Conservation (phyloP, 2,329 filamentous ascomycete species). For the Alternaria brassicicola region DNA sequence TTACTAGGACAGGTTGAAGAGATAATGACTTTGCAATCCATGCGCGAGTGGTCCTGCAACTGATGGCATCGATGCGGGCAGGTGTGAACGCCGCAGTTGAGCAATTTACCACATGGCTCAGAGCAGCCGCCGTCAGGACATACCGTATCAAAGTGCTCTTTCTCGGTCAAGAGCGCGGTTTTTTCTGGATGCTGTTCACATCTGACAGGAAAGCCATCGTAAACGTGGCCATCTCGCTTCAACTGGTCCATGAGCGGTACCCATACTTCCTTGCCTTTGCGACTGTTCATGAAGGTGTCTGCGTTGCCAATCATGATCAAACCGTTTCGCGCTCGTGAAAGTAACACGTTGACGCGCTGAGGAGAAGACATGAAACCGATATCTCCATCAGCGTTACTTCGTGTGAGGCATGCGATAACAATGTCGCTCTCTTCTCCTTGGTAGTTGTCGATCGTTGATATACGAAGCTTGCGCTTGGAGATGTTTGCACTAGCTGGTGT, state of each 20-base stretch:
- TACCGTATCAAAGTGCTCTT: constrained; percentile 64
- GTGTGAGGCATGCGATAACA: constrained; percentile 69
- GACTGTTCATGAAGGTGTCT: constrained; percentile 66
- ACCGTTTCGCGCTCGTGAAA: constrained; percentile 69
- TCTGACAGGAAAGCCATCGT: constrained; percentile 48
- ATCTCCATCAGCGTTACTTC: constrained; percentile 67
- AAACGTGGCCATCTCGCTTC: constrained; percentile 55
- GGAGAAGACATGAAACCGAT: constrained; percentile 73
- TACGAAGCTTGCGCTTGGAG: constrained; percentile 59
- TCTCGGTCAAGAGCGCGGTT: constrained; percentile 54
- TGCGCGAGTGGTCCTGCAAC: constrained; percentile 63
- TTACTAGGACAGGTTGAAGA: constrained; percentile 57
- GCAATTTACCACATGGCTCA: constrained; percentile 59
- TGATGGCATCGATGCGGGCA: constrained; percentile 69
- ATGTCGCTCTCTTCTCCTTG: constrained; percentile 80
- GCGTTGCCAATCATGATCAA: constrained; percentile 75
- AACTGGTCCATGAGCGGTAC: constrained; percentile 62
- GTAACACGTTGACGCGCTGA: constrained; percentile 71
- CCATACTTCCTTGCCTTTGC: constrained; percentile 66
- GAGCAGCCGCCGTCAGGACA: constrained; percentile 75
- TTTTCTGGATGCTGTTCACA: constrained; percentile 46
- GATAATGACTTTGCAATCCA: constrained; percentile 55
- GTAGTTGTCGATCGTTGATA: constrained; percentile 80
- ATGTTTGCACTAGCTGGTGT: constrained; percentile 59
- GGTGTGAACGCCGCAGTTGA: constrained; percentile 64